Evolutionary conservation across 257 asterid species (phyloP).

Genomic region (Capsicum chinense): DNA sequence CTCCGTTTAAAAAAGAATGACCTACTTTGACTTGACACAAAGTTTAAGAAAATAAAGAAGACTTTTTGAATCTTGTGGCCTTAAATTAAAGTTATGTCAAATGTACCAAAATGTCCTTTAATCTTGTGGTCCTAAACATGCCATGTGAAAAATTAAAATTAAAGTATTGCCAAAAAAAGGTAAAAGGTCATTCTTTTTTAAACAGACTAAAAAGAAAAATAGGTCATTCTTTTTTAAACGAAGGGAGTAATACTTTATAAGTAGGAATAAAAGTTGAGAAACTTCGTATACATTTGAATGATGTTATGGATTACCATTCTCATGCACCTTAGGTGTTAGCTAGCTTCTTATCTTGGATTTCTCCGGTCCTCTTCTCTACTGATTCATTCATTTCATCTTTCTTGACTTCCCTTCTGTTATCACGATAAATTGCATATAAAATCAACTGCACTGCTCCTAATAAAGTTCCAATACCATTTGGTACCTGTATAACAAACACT

Average conservation of each 20-base stretch:
- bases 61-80: too few relatives aligned
- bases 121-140: too few relatives aligned
- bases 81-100: too few relatives aligned
- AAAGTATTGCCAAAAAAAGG: too few relatives aligned
- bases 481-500: constrained; percentile 51
- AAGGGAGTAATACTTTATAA: background rate
- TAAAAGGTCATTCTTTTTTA: too few relatives aligned
- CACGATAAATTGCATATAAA: constrained; percentile 59
- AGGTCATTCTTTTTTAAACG: too few relatives aligned
- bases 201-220: too few relatives aligned
- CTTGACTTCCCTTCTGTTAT: constrained; percentile 42
- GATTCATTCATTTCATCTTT: constrained; percentile 36
- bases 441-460: constrained; percentile 71
- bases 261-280: background rate
- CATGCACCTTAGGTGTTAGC: background rate
- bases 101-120: too few relatives aligned
- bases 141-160: too few relatives aligned
- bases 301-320: background rate
- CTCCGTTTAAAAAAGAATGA: too few relatives aligned
- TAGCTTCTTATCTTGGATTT: constrained; percentile 31
- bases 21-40: too few relatives aligned
- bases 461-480: constrained; percentile 67
- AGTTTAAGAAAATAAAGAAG: too few relatives aligned
- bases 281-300: background rate
- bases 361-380: constrained; percentile 47